Conservation (phyloP, 1,284 basidiomycete genomes). For the Boletus smithii region DNA sequence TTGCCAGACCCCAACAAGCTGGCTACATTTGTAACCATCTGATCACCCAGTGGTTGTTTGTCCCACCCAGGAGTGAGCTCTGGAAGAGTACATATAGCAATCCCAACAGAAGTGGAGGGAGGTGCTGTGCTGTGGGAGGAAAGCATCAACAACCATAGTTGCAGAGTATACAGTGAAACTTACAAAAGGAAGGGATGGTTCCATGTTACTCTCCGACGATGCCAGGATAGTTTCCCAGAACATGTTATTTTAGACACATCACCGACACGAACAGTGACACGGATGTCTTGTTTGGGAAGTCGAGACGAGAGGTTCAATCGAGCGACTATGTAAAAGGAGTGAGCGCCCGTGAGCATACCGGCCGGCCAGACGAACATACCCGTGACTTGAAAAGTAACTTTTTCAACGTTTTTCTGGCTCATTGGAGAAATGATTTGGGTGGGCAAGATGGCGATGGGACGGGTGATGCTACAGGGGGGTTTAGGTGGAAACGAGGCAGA, state of each 20-base stretch:
- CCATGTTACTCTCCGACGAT: background rate
- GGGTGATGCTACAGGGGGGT: background rate
- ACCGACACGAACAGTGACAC: background rate
- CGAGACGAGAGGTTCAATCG: background rate
- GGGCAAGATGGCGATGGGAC: background rate
- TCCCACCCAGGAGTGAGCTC: too few relatives aligned
- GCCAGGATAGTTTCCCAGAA: background rate
- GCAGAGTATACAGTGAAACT: background rate
- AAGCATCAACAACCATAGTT: background rate
- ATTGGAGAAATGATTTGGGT: background rate
- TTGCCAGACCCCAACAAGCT: background rate
- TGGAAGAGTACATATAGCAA: too few relatives aligned
- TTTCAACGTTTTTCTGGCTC: background rate
- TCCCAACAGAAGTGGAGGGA: too few relatives aligned
- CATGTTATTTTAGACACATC: background rate
- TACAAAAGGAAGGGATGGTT: background rate
- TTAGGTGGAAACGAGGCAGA: too few relatives aligned
- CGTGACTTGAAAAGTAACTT: background rate
- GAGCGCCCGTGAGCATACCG: too few relatives aligned
- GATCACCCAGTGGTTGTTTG: too few relatives aligned
- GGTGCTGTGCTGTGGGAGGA: background rate
- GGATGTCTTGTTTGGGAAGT: background rate
- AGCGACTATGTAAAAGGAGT: background rate
- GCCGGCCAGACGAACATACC: background rate
- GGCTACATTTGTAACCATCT: background rate